Percentiles rank a stretch among this genome's conserved stretches.
Evolutionary conservation across 2,329 filamentous ascomycete species (phyloP).

Genomic region (Sporothrix mexicana): DNA sequence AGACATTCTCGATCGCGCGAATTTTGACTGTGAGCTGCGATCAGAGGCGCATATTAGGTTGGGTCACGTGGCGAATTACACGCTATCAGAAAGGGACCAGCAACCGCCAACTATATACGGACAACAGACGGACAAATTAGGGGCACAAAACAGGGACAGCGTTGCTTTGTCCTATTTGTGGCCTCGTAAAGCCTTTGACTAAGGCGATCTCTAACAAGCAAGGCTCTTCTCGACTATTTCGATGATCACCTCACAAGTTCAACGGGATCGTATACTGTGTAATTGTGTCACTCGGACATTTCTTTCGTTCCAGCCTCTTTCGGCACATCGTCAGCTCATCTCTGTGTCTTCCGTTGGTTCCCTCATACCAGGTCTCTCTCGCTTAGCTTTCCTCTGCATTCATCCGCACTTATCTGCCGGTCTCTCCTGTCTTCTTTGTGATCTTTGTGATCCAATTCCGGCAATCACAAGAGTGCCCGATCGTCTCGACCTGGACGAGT

Average conservation of each 20-base stretch:
- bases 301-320: background rate
- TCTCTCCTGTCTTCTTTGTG: background rate
- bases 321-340: background rate
- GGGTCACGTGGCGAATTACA: background rate
- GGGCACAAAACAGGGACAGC: background rate
- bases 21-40: background rate
- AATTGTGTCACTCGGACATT: background rate
- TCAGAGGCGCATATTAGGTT: background rate
- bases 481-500: background rate
- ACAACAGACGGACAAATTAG: background rate
- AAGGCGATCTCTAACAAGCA: no score
- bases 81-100: background rate
- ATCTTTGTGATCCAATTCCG: background rate
- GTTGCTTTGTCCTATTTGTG: background rate
- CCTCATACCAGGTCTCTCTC: background rate
- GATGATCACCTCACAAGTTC: no score
- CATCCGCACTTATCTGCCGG: background rate
- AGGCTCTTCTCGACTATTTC: no score
- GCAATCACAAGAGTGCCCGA: background rate
- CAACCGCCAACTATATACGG: background rate
- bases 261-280: background rate
- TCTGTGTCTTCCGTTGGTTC: background rate
- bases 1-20: conserved; percentile 19
- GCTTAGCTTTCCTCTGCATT: background rate
- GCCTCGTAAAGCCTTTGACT: background rate